phyloP scores from a whole-genome alignment of 202 grass and related monocot species.

The Saccharum hybrid region DNA sequence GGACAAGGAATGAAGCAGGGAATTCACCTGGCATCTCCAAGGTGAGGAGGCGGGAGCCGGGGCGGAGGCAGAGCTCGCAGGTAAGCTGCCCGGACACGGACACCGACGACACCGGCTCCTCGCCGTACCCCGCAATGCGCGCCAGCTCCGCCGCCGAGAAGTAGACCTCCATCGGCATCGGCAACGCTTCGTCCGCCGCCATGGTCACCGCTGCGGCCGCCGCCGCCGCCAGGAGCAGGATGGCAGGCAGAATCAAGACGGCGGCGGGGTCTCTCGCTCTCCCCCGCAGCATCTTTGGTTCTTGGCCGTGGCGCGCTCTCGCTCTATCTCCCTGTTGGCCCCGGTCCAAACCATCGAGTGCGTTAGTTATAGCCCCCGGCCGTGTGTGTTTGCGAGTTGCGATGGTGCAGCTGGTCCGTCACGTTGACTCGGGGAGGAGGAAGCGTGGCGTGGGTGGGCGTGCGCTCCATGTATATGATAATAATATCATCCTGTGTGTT shows the following conservation, averaged over 20 bases:
- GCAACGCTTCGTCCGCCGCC: background rate
- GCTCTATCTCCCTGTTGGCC: too few species aligned
- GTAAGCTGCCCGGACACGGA: conserved; percentile 64
- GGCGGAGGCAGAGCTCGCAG: conserved; percentile 59
- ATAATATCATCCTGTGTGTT: too few species aligned
- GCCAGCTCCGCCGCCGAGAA: conserved; percentile 62
- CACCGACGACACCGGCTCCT: conserved; percentile 71
- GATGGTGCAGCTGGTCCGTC: too few species aligned
- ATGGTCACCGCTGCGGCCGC: background rate
- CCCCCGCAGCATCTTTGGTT: background rate
- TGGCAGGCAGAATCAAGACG: background rate
- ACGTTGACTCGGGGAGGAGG: too few species aligned
- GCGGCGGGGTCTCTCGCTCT: background rate
- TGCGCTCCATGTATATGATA: too few species aligned
- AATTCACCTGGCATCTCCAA: conserved; percentile 62
- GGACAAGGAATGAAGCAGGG: too few species aligned
- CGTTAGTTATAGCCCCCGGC: too few species aligned
- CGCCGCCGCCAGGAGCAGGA: background rate
- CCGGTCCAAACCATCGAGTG: background rate
- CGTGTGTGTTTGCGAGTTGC: too few species aligned
- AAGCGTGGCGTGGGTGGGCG: too few species aligned
- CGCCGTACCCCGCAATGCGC: conserved; percentile 72
- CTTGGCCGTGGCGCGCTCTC: background rate
- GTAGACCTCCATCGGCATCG: conserved; percentile 56
- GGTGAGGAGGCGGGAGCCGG: conserved; percentile 48